These are phyloP conservation scores for Manihot esculenta DNA, from an alignment of 441 rosid species.

Conservation along the genomic window DNA sequence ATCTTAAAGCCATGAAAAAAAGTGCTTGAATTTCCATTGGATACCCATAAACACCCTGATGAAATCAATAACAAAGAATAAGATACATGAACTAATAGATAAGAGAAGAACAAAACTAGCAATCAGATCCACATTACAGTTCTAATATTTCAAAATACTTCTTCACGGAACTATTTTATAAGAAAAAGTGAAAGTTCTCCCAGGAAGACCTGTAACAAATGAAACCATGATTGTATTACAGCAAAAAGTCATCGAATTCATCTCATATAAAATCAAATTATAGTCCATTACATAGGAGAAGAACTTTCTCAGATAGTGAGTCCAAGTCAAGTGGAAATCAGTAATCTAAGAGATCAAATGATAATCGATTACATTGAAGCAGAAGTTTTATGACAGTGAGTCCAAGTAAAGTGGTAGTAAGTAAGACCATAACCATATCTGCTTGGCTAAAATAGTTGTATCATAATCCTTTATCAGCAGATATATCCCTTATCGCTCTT, in stretches of 20 bases:
- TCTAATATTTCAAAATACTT: not conserved
- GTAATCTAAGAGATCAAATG: not conserved
- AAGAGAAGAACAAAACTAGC: not conserved
- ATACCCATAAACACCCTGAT: constrained; percentile 90
- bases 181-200: not conserved
- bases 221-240: not conserved
- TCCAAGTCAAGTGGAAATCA: not conserved
- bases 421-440: not conserved
- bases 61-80: constrained; percentile 8
- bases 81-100: no score
- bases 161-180: not conserved
- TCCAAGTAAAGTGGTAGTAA: not conserved
- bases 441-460: not conserved
- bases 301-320: not conserved
- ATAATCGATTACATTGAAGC: not conserved
- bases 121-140: not conserved
- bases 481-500: not conserved
- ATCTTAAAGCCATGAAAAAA: constrained; percentile 87
- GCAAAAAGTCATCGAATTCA: not conserved
- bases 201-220: no score
- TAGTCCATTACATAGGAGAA: not conserved
- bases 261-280: not conserved
- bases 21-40: constrained; percentile 93
- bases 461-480: not conserved
- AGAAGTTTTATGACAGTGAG: not conserved